A percentile compares a stretch with the other conserved stretches of the same genome.
Conservation (phyloP, 768 basidiomycete species). For the Leccinum barrowsii region DNA sequence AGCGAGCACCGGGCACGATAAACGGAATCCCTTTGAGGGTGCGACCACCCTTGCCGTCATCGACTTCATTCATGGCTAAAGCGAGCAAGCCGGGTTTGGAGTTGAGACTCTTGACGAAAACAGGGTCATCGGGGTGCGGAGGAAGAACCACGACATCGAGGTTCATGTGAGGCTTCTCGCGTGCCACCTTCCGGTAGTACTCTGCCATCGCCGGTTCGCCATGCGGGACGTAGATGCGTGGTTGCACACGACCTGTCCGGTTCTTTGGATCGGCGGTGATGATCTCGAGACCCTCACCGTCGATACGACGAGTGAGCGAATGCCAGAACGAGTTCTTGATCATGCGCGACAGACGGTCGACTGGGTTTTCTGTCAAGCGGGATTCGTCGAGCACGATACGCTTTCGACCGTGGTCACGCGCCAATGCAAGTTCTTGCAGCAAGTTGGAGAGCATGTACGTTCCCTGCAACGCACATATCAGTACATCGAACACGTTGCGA, state of each 20-base stretch:
- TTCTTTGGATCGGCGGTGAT: slow-evolving; percentile 99
- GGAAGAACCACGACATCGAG: slow-evolving; percentile 92
- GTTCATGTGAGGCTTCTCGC: slow-evolving; percentile 89
- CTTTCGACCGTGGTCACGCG: slow-evolving; percentile 91
- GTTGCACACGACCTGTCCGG: slow-evolving; percentile 82
- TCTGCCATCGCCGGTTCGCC: slow-evolving; percentile 93
- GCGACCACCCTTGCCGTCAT: slow-evolving; percentile 73
- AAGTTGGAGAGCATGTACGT: slow-evolving; percentile 99
- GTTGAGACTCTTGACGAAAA: slow-evolving; percentile 89
- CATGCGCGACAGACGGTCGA: slow-evolving; percentile 95
- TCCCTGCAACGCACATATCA: slow-evolving; percentile 49
- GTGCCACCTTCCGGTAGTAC: slow-evolving; percentile 89
- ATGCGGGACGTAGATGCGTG: slow-evolving; percentile 92
- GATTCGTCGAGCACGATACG: slow-evolving; percentile 98
- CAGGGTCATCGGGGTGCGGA: slow-evolving; percentile 78
- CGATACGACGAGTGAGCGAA: slow-evolving; percentile 92
- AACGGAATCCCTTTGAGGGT: slow-evolving; percentile 93
- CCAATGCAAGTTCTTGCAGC: slow-evolving; percentile 96
- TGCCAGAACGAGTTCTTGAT: slow-evolving; percentile 99
- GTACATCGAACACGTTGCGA: slow-evolving; percentile 3
- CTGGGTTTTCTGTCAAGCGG: slow-evolving; percentile 96
- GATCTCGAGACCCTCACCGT: slow-evolving; percentile 94
- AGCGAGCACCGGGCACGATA: slow-evolving; percentile 92
- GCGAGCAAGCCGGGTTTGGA: slow-evolving; percentile 92
- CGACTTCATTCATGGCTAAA: slow-evolving; percentile 90